A percentile compares a stretch with the other conserved stretches of the same genome.
These are phyloP conservation scores for Trichoderma reesei DNA, from an alignment of 495 filamentous ascomycete species.

Conservation along the genomic window DNA sequence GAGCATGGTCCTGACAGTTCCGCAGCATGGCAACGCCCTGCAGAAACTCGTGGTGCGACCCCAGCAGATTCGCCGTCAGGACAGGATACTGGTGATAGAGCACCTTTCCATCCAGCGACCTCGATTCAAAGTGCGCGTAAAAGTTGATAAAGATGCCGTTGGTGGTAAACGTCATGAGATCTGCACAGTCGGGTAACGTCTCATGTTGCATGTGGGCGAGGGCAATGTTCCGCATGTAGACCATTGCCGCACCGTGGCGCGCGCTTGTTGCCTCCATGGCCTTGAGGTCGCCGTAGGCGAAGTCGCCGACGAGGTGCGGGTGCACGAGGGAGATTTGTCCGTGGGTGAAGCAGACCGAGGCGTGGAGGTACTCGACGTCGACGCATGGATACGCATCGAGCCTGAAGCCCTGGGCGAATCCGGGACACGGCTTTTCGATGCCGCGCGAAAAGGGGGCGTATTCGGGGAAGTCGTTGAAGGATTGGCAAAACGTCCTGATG, in stretches of 20 bases:
- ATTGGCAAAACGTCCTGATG: neutral
- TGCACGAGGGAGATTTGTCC: neutral
- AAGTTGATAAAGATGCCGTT: slow-evolving; percentile 24
- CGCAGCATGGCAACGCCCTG: neutral
- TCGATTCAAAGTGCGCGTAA: slow-evolving; percentile 24
- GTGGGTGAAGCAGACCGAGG: neutral
- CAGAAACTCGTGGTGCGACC: slow-evolving; percentile 13
- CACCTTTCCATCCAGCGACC: slow-evolving; percentile 18
- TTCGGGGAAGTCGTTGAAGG: neutral
- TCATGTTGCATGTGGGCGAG: slow-evolving; percentile 18
- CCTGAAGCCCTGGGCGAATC: neutral
- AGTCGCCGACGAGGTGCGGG: neutral
- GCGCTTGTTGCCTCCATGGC: neutral
- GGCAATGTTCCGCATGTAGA: slow-evolving; percentile 23
- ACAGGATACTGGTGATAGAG: slow-evolving; percentile 25
- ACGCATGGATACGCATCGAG: neutral
- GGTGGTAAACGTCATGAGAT: slow-evolving; percentile 26
- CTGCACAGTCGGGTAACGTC: slow-evolving; percentile 21
- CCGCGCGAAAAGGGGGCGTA: neutral
- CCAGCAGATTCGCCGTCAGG: slow-evolving; percentile 15
- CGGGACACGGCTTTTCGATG: neutral
- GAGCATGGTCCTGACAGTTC: slow-evolving; percentile 4
- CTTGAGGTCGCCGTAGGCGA: neutral
- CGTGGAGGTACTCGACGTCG: neutral
- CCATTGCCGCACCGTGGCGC: slow-evolving; percentile 21